Percentiles rank a stretch among this genome's conserved stretches.
Conservation (phyloP, 2,329 filamentous ascomycete genomes). For the Cladosporium sp. region DNA sequence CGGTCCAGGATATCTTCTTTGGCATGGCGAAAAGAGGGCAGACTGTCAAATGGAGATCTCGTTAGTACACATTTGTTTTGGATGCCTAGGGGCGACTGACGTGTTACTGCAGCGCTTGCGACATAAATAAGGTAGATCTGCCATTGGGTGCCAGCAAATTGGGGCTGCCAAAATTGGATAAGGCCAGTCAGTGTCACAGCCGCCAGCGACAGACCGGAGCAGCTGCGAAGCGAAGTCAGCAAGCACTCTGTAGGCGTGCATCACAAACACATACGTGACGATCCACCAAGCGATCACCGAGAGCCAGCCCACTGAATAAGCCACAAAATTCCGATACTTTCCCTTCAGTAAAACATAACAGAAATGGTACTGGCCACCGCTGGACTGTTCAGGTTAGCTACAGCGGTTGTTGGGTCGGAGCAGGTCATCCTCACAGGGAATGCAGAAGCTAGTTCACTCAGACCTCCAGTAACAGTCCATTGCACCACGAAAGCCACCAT, state of each 20-base stretch:
- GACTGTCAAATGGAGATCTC: not conserved
- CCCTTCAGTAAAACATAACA: not conserved
- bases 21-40: not conserved
- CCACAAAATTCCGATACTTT: not conserved
- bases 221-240: too few species aligned
- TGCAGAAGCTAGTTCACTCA: not conserved
- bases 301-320: not conserved
- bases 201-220: too few species aligned
- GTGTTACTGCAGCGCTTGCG: not conserved
- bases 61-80: not conserved
- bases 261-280: not conserved
- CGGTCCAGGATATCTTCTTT: not conserved
- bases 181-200: too few species aligned
- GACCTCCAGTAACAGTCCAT: not conserved
- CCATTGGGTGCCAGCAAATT: not conserved
- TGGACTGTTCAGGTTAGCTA: not conserved
- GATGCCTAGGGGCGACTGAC: not conserved
- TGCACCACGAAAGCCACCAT: not conserved
- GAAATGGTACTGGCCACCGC: not conserved
- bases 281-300: not conserved
- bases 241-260: too few species aligned
- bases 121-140: not conserved
- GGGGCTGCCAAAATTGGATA: not conserved
- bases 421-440: not conserved
- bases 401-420: not conserved